These are phyloP conservation scores for Asterophora lycoperdoides DNA, from an alignment of 768 basidiomycete species.

Conservation along the genomic window DNA sequence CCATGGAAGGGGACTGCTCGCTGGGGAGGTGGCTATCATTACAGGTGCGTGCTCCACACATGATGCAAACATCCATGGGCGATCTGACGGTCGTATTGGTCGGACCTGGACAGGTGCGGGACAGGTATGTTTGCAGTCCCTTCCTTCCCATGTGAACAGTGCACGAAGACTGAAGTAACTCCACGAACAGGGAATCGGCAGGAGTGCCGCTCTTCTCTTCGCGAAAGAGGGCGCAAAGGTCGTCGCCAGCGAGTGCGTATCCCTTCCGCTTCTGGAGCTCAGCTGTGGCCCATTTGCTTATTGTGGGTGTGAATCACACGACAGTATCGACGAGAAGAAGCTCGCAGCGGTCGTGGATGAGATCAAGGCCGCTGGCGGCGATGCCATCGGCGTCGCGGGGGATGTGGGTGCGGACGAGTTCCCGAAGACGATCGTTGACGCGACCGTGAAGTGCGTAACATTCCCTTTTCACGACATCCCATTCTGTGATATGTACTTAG, in stretches of 20 bases:
- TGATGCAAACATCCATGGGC: neutral
- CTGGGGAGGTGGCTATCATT: conserved; percentile 80
- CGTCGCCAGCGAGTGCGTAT: conserved; percentile 72
- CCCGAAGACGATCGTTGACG: conserved; percentile 71
- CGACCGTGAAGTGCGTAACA: conserved; percentile 64
- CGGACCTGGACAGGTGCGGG: conserved; percentile 52
- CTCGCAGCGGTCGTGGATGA: conserved; percentile 64
- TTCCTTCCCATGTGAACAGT: neutral
- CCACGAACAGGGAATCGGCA: conserved; percentile 65
- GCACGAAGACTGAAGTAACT: neutral
- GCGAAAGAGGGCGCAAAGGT: conserved; percentile 85
- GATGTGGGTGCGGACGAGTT: conserved; percentile 84
- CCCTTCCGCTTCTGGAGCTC: neutral
- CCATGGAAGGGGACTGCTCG: conserved; percentile 54
- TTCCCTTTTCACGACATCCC: neutral
- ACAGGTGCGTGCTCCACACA: conserved; percentile 50
- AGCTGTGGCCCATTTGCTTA: neutral
- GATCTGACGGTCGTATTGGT: conserved; percentile 3
- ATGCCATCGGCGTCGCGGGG: conserved; percentile 69
- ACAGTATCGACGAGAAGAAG: conserved; percentile 69
- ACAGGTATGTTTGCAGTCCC: conserved; percentile 44
- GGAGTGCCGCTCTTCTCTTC: conserved; percentile 68
- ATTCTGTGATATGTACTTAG: neutral
- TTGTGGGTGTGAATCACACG: conserved; percentile 1
- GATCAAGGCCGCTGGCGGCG: conserved; percentile 69